Percentiles rank a stretch among this genome's conserved stretches.
phyloP scores from a whole-genome alignment of 192 early-diverging fungal species.

The Entomortierella parvispora region DNA sequence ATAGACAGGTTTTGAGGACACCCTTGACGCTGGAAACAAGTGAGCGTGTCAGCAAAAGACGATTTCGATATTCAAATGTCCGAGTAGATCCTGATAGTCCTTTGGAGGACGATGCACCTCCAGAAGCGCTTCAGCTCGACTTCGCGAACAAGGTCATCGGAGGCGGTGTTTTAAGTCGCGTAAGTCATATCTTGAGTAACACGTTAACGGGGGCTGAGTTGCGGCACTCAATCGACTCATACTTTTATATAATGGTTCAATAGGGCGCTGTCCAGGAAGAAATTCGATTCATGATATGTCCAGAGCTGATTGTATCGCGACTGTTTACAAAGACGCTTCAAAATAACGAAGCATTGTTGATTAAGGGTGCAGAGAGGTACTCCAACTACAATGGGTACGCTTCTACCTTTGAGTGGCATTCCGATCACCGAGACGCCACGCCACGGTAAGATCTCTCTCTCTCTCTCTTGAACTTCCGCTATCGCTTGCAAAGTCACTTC shows the following conservation, averaged over 20 bases:
- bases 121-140: constrained; percentile 31
- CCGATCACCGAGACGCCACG: constrained; percentile 26
- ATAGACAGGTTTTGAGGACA: constrained; percentile 30
- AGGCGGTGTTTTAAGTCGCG: constrained; percentile 32
- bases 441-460: constrained; percentile 21
- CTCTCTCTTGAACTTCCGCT: neutral
- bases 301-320: constrained; percentile 44
- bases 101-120: constrained; percentile 41
- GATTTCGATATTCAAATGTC: constrained; percentile 15
- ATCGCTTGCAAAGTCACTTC: neutral
- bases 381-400: constrained; percentile 51
- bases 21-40: constrained; percentile 3
- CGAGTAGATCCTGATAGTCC: constrained; percentile 25
- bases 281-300: constrained; percentile 42
- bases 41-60: constrained; percentile 4
- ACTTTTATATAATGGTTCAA: neutral
- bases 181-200: too few relatives aligned
- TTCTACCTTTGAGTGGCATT: constrained; percentile 44
- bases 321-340: constrained; percentile 28
- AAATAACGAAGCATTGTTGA: constrained; percentile 33
- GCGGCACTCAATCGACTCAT: neutral
- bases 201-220: too few relatives aligned
- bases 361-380: constrained; percentile 44
- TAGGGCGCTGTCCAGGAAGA: constrained; percentile 51
- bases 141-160: constrained; percentile 50